These are phyloP conservation scores for Lobosporangium transversale DNA, from an alignment of 192 early-diverging fungal genomes.

Conservation along the genomic window DNA sequence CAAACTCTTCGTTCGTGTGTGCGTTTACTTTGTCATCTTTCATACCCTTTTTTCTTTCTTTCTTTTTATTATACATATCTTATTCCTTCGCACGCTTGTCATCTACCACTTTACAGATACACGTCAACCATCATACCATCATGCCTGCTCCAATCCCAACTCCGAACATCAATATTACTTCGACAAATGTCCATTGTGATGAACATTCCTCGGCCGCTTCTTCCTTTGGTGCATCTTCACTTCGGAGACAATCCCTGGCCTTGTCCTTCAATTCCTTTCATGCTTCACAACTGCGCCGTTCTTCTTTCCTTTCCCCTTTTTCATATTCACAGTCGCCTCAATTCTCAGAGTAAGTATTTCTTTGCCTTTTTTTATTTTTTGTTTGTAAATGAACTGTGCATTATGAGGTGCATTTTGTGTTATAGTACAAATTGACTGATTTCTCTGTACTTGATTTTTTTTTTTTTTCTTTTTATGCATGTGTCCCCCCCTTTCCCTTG, in stretches of 20 bases:
- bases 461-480: neutral
- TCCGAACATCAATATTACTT: constrained; percentile 43
- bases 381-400: neutral
- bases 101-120: neutral
- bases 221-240: constrained; percentile 17
- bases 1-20: neutral
- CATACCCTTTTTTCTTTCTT: neutral
- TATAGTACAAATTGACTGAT: neutral
- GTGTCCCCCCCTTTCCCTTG: neutral
- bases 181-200: constrained; percentile 1
- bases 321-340: constrained; percentile 43
- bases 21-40: neutral
- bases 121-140: neutral
- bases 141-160: constrained; percentile 32
- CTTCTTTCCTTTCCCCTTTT: constrained; percentile 40
- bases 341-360: constrained; percentile 36
- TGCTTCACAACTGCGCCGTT: constrained; percentile 40
- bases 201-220: constrained; percentile 6
- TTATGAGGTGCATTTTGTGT: neutral
- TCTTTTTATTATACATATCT: neutral
- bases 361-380: neutral
- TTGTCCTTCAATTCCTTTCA: constrained; percentile 34
- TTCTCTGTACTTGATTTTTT: neutral
- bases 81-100: neutral
- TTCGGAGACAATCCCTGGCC: constrained; percentile 22